These are phyloP conservation scores for Aleurites moluccanus DNA, from an alignment of 441 rosid genomes.

Conservation along the genomic window DNA sequence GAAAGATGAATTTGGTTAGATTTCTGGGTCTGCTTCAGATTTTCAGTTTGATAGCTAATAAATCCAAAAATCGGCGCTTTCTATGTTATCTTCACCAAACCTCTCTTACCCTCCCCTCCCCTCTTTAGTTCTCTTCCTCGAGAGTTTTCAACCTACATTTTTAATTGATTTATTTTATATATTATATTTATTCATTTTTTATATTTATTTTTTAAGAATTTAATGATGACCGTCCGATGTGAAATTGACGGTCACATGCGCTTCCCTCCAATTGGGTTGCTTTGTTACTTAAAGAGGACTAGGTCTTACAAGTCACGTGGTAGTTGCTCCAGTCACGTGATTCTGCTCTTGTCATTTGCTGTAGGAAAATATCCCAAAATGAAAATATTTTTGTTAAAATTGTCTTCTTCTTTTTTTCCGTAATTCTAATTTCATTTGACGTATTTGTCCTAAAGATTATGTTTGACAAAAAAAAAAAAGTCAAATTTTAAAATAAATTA, in stretches of 20 bases:
- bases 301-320: conserved; percentile 7
- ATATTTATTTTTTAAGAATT: neutral
- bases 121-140: neutral
- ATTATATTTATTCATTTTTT: neutral
- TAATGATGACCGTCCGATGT: conserved; percentile 25
- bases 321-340: no score
- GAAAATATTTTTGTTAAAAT: no score
- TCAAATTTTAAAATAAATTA: no score
- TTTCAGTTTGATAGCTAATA: conserved; percentile 14
- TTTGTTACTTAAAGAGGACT: neutral
- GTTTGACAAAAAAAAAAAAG: no score
- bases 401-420: no score
- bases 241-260: conserved; percentile 33
- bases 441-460: no score
- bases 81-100: conserved; percentile 29
- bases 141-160: neutral
- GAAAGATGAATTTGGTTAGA: conserved; percentile 28
- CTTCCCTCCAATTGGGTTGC: conserved; percentile 37
- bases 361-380: no score
- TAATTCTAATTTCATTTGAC: no score
- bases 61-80: conserved; percentile 28
- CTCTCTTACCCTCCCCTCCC: neutral
- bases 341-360: no score
- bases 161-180: neutral
- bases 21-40: conserved; percentile 16